Base-by-base conservation (phyloP, 1,139 yeast species). In the Lodderomyces pseudojiufengensis region DNA sequence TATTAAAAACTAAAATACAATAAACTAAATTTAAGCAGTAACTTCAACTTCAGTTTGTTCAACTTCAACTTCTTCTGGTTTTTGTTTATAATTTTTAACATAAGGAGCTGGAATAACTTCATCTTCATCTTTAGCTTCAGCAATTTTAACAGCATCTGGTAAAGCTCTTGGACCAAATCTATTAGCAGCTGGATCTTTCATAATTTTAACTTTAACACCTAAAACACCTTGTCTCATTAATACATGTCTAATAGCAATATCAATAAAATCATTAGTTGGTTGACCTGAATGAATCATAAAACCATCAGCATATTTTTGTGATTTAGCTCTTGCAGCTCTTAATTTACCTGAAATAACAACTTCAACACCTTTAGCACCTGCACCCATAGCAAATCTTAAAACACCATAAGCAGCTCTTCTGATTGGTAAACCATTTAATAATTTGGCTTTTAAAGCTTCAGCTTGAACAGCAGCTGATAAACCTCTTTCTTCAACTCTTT, bases 271-370 rank as follows among this genome's bases (percentile, higher is more conserved):
- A 61, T 78, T 83, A 73, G 92, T 94, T 78, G 98, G 98, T 80
- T 92, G 98, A 86, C 98, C 98, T 64, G 97, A 87, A 95, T 92
- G 98, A 80, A 92, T 94, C 95, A 92, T 87, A 95, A 92, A 92
- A 80, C 98, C 98, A 70, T 92, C 97, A 68, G 95, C 84, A 84
- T 92, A 92, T 79, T 92, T 92, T 95, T 92, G 95, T 63, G 97
- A 84, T 85, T 92, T 92, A 65, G 99, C 98, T 82, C 98, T 90
- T 63, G 98, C 98, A 76, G 97, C 98, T 81, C 97, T 87, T 73
- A 94, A 84, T 79, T 92, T 92, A 84, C 98, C 98, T 57, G 97
- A 87, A 67, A 90, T 86, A 60, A 92, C 97, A 70, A 90, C 97
- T 78, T 92, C 97, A 64, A 94, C 97, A 88, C 99, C 99, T 86